Conservation (phyloP, 495 filamentous ascomycete genomes). For the Xylaria venustula region DNA sequence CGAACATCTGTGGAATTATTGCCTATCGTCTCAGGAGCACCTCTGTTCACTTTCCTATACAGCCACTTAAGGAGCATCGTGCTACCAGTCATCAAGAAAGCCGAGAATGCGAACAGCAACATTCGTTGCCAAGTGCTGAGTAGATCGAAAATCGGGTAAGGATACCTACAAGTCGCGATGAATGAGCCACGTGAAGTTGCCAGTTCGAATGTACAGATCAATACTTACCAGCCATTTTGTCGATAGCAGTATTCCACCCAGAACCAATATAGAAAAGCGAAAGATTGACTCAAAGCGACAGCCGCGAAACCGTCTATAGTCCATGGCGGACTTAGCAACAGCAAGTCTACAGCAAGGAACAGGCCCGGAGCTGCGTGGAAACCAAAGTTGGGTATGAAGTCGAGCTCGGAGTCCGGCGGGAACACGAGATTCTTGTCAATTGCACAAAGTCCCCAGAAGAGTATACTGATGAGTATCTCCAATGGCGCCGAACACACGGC, state of each 20-base stretch:
- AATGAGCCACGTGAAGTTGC: not conserved
- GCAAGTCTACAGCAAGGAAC: conserved; percentile 66
- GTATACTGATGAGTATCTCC: conserved; percentile 76
- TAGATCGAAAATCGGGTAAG: conserved; percentile 77
- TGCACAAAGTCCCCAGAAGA: conserved; percentile 76
- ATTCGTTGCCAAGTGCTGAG: conserved; percentile 61
- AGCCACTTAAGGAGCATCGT: conserved; percentile 65
- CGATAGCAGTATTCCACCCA: conserved; percentile 82
- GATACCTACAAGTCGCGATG: conserved; percentile 58
- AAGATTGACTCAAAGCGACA: conserved; percentile 56
- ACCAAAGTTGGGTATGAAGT: conserved; percentile 60
- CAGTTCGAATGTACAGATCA: not conserved
- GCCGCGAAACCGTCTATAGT: conserved; percentile 61
- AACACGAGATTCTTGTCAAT: conserved; percentile 60
- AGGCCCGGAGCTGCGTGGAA: conserved; percentile 79
- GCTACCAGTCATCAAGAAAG: conserved; percentile 67
- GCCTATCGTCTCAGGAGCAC: conserved; percentile 33
- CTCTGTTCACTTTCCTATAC: conserved; percentile 69
- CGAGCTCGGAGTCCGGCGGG: conserved; percentile 45
- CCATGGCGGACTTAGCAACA: conserved; percentile 82
- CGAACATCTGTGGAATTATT: conserved; percentile 25
- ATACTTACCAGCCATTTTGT: conserved; percentile 68
- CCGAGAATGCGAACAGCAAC: conserved; percentile 67
- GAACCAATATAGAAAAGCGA: conserved; percentile 80
- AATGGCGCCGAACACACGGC: conserved; percentile 73